Evolutionary conservation across 768 basidiomycete species (phyloP).

Genomic region (Dentipellis sp.): DNA sequence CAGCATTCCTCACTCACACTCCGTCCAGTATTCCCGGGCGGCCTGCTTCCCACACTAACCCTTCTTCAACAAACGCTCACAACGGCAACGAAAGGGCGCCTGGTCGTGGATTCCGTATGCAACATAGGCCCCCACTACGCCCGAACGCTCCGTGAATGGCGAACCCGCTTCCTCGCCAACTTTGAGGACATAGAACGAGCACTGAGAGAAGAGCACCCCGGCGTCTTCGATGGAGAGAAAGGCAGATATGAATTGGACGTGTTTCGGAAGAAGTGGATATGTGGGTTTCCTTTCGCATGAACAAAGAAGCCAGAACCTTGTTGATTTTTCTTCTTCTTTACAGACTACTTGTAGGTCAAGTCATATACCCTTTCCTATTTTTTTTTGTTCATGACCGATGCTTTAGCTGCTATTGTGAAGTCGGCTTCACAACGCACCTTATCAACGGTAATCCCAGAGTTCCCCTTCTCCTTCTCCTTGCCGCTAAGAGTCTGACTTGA

Average conservation of each 20-base stretch:
- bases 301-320: too few species aligned
- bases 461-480: background rate
- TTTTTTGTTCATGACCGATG: background rate
- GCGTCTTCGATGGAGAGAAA: conserved; percentile 35
- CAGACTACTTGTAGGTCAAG: conserved; percentile 38
- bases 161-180: conserved; percentile 43
- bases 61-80: conserved; percentile 8
- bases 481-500: too few species aligned
- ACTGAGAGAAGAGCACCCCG: conserved; percentile 49
- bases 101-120: conserved; percentile 8
- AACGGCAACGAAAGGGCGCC: conserved; percentile 4
- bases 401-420: conserved; percentile 58
- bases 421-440: conserved; percentile 59
- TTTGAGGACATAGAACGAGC: conserved; percentile 44
- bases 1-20: background rate
- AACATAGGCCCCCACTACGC: conserved; percentile 49
- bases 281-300: conserved; percentile 26
- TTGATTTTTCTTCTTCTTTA: conserved; percentile 8
- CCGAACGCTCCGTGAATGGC: conserved; percentile 76
- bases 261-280: conserved; percentile 69
- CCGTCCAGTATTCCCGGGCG: conserved; percentile 10
- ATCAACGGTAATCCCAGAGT: conserved; percentile 42
- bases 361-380: background rate
- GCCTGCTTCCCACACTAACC: conserved; percentile 10
- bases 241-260: conserved; percentile 53